Percentiles rank a stretch among this genome's conserved stretches.
Conservation (phyloP, 2,329 filamentous ascomycete genomes). For the Volutella citrinella region DNA sequence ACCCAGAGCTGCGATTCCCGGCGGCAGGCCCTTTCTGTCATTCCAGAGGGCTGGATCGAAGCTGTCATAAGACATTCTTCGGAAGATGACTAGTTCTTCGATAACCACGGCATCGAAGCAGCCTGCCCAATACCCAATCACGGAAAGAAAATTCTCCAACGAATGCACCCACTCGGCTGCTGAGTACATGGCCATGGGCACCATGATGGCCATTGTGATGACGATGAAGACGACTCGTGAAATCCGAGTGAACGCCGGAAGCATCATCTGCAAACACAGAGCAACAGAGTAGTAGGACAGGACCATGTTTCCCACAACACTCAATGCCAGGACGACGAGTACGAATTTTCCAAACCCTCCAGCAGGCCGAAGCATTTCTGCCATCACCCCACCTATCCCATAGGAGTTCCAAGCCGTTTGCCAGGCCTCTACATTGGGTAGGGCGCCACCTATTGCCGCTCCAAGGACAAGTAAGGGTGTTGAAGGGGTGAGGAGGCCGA, state of each 20-base stretch:
- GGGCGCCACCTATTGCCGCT: slow-evolving; percentile 35
- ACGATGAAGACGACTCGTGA: slow-evolving; percentile 42
- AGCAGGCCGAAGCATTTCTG: slow-evolving; percentile 29
- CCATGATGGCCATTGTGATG: slow-evolving; percentile 37
- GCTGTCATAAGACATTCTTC: slow-evolving; percentile 35
- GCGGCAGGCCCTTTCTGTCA: slow-evolving; percentile 37
- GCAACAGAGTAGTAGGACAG: slow-evolving; percentile 39
- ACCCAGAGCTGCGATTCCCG: slow-evolving; percentile 40
- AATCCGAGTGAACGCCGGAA: slow-evolving; percentile 37
- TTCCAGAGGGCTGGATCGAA: slow-evolving; percentile 45
- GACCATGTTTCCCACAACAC: slow-evolving; percentile 36
- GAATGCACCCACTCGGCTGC: slow-evolving; percentile 39
- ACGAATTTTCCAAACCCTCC: slow-evolving; percentile 36
- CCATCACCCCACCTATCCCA: slow-evolving; percentile 29
- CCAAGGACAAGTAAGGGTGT: slow-evolving; percentile 37
- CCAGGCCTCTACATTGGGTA: slow-evolving; percentile 29
- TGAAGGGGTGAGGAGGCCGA: slow-evolving; percentile 41
- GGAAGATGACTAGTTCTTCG: slow-evolving; percentile 42
- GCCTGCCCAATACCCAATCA: slow-evolving; percentile 46
- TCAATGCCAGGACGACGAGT: slow-evolving; percentile 29
- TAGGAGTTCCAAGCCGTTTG: slow-evolving; percentile 25
- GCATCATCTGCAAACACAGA: slow-evolving; percentile 39
- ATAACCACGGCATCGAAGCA: slow-evolving; percentile 42
- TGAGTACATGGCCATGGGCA: slow-evolving; percentile 41
- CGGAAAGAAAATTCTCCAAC: slow-evolving; percentile 41